These are phyloP conservation scores for Rhizophlyctis rosea DNA, from an alignment of 192 early-diverging fungal species.

Conservation along the genomic window DNA sequence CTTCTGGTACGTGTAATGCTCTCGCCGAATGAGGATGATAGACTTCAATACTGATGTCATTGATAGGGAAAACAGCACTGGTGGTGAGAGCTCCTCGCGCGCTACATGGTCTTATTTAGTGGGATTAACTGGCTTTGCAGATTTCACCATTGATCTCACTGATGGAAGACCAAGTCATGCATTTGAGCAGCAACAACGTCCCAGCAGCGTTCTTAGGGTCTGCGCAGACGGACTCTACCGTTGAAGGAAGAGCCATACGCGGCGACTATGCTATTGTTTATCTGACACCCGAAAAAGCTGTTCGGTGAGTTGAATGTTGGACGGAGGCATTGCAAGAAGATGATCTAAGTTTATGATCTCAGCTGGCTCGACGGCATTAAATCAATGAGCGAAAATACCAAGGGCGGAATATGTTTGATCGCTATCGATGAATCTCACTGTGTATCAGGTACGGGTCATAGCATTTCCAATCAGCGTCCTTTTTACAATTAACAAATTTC, in stretches of 20 bases:
- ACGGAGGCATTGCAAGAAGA: too few relatives aligned
- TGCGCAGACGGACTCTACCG: not conserved
- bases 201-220: not conserved
- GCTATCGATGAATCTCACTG: not conserved
- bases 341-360: too few relatives aligned
- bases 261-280: not conserved
- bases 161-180: not conserved
- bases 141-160: not conserved
- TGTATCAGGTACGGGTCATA: not conserved
- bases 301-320: too few relatives aligned
- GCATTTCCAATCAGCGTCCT: too few relatives aligned
- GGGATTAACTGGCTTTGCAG: too few relatives aligned
- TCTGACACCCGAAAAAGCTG: not conserved
- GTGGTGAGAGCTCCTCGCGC: too few relatives aligned
- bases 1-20: not conserved
- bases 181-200: not conserved
- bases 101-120: too few relatives aligned
- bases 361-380: not conserved
- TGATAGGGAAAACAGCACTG: not conserved
- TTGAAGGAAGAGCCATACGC: not conserved
- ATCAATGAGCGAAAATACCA: not conserved
- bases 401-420: not conserved
- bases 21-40: too few relatives aligned
- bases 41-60: too few relatives aligned
- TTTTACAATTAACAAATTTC: too few relatives aligned